phyloP scores from a whole-genome alignment of 2,329 filamentous ascomycete genomes.

The Cordyceps cicadae region DNA sequence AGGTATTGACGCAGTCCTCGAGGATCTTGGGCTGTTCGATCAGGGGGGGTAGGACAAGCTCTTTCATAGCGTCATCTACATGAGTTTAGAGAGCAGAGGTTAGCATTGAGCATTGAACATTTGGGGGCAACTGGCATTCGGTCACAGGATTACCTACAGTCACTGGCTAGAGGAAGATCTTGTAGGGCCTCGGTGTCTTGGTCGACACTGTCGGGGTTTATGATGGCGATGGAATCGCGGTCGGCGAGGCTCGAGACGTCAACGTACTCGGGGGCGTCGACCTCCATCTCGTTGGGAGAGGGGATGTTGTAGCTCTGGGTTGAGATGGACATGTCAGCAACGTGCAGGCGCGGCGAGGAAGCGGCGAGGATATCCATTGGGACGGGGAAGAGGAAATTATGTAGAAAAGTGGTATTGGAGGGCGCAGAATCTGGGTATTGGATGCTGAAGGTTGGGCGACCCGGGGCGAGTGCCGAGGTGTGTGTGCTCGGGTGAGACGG shows the following conservation, averaged over 20 bases:
- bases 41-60: slow-evolving; percentile 64
- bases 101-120: slow-evolving; percentile 14
- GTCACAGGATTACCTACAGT: slow-evolving; percentile 35
- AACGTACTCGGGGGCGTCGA: slow-evolving; percentile 48
- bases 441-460: slow-evolving; percentile 7
- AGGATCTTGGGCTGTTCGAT: slow-evolving; percentile 70
- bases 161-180: slow-evolving; percentile 41
- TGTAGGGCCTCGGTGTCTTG: slow-evolving; percentile 39
- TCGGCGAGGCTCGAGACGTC: slow-evolving; percentile 41
- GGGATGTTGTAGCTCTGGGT: slow-evolving; percentile 44
- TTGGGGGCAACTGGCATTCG: neutral
- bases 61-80: slow-evolving; percentile 75
- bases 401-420: slow-evolving; percentile 2
- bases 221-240: slow-evolving; percentile 45
- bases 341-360: neutral
- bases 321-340: slow-evolving; percentile 17
- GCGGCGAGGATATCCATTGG: neutral
- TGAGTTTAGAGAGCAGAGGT: slow-evolving; percentile 11
- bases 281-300: slow-evolving; percentile 49
- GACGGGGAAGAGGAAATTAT: neutral
- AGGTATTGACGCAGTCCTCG: slow-evolving; percentile 69
- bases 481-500: neutral
- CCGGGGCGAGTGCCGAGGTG: neutral
- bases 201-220: slow-evolving; percentile 44
- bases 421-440: neutral